phyloP scores from a whole-genome alignment of 106 monocot genomes.

The Triglochin maritima region DNA sequence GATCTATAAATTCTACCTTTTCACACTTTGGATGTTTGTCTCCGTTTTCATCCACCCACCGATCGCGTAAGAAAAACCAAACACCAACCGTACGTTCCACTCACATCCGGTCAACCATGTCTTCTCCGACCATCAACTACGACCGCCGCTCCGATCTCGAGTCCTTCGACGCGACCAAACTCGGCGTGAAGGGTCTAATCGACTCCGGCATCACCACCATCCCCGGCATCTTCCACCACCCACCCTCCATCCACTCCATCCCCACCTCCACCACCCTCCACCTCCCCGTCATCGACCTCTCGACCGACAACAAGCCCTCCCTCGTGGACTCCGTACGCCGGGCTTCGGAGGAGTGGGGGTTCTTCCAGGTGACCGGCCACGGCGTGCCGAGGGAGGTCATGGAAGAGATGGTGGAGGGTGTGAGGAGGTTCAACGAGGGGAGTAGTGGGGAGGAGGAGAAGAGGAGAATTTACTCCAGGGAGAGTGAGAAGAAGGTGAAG shows the following conservation, averaged over 20 bases:
- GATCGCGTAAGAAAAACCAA: not conserved
- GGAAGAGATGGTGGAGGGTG: slow-evolving; percentile 3
- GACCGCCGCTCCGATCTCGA: slow-evolving; percentile 11
- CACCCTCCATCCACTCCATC: not conserved
- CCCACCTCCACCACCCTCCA: not conserved
- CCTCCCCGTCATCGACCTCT: slow-evolving; percentile 13
- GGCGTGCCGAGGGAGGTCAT: slow-evolving; percentile 9
- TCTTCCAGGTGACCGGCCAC: slow-evolving; percentile 18
- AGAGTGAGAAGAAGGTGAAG: slow-evolving; percentile 2
- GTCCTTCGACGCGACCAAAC: slow-evolving; percentile 29
- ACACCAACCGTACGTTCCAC: not conserved
- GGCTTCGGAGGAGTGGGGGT: slow-evolving; percentile 11
- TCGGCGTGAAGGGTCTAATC: slow-evolving; percentile 29
- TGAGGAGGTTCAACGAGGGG: slow-evolving; percentile 10
- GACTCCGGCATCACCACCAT: slow-evolving; percentile 29
- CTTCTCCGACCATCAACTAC: not conserved
- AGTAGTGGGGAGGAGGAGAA: slow-evolving; percentile 2
- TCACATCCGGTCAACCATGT: not conserved
- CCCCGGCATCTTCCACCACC: slow-evolving; percentile 32
- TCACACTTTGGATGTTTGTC: too few relatives aligned
- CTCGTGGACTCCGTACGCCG: not conserved
- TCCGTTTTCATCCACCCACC: not conserved
- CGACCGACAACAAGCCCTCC: not conserved
- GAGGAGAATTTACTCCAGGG: slow-evolving; percentile 1
- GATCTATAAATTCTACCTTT: too few relatives aligned